Conservation (phyloP, 805 yeast species). For the Sugiyamaella boreocaroliniensis region DNA sequence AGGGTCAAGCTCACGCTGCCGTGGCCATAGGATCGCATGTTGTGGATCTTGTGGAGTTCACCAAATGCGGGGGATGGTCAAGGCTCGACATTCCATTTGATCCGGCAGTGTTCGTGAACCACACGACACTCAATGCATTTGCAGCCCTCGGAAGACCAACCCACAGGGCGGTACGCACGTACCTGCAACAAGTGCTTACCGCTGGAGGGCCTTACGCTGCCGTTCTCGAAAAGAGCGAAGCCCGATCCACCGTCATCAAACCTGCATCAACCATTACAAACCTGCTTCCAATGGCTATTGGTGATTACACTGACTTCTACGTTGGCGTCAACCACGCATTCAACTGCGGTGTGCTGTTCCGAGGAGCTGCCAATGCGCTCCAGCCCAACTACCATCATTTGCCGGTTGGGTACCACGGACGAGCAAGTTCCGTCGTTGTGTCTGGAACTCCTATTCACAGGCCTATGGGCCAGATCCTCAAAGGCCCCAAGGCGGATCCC, state of each 20-base stretch:
- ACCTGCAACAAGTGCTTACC: constrained; percentile 14
- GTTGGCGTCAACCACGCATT: constrained; percentile 23
- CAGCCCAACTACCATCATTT: constrained; percentile 23
- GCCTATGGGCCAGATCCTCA: constrained; percentile 22
- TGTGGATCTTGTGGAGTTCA: constrained; percentile 19
- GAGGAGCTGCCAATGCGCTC: constrained; percentile 22
- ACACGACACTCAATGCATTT: constrained; percentile 16
- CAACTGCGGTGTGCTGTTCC: constrained; percentile 21
- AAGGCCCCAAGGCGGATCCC: constrained; percentile 9
- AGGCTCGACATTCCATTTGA: constrained; percentile 1
- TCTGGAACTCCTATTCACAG: constrained; percentile 22
- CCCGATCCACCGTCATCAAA: constrained; percentile 6
- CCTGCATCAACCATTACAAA: constrained; percentile 4
- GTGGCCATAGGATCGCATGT: constrained; percentile 20
- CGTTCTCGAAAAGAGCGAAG: constrained; percentile 14
- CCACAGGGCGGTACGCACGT: constrained; percentile 12
- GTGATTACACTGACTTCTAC: constrained; percentile 26
- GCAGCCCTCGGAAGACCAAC: constrained; percentile 17
- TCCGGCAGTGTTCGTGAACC: constrained; percentile 9
- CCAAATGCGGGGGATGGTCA: constrained; percentile 10
- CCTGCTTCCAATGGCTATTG: constrained; percentile 21
- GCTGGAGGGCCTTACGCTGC: constrained; percentile 12
- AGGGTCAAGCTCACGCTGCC: constrained; percentile 8
- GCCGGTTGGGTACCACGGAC: constrained; percentile 25
- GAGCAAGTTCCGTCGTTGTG: constrained; percentile 23